Conservation (phyloP, 2,329 filamentous ascomycete genomes). For the Pestalotiopsis fici region DNA sequence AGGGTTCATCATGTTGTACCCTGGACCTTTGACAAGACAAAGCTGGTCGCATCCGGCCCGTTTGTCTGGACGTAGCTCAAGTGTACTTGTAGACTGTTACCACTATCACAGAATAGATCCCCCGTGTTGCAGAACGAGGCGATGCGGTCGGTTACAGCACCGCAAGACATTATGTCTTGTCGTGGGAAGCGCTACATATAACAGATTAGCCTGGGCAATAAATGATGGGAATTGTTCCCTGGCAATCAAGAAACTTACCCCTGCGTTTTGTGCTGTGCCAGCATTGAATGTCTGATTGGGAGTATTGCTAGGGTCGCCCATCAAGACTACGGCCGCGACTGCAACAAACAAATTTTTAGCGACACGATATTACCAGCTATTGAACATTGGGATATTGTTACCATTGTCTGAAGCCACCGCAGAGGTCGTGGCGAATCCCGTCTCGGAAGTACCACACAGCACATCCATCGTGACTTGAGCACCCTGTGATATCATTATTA, state of each 20-base stretch:
- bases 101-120: constrained; percentile 21
- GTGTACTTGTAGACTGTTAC: constrained; percentile 16
- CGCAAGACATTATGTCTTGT: constrained; percentile 13
- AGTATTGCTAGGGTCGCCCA: constrained; percentile 35
- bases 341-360: too few species aligned
- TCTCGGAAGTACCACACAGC: constrained; percentile 22
- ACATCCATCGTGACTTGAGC: constrained; percentile 31
- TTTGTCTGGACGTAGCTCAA: constrained; percentile 17
- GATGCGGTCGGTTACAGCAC: constrained; percentile 13
- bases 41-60: constrained; percentile 12
- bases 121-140: constrained; percentile 19
- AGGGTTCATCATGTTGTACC: neutral
- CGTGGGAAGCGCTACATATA: constrained; percentile 16
- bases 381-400: constrained; percentile 10
- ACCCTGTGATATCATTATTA: constrained; percentile 17
- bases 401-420: constrained; percentile 15
- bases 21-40: constrained; percentile 13
- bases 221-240: too few species aligned
- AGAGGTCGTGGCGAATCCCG: constrained; percentile 16
- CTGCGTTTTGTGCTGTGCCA: constrained; percentile 28
- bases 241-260: constrained; percentile 15
- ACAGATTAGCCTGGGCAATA: too few species aligned
- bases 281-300: constrained; percentile 26
- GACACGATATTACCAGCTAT: too few species aligned
- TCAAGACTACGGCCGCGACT: constrained; percentile 34